Conservation (phyloP, 257 asterid species). For the Fraxinus excelsior region DNA sequence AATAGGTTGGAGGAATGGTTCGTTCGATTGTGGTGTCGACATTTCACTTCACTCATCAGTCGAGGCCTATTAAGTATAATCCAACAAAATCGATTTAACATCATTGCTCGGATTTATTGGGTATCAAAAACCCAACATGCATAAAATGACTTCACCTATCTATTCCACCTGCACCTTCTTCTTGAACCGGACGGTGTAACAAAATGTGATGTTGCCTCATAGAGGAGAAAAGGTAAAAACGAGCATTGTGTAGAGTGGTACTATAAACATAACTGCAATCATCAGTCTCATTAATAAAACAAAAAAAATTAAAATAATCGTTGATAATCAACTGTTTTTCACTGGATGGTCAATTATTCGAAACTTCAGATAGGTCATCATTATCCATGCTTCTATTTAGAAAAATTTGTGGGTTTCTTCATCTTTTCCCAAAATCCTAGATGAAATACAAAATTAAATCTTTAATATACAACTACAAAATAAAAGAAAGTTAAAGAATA, state of each 20-base stretch:
- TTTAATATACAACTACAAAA: slow-evolving; percentile 12
- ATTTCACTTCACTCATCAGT: too few species aligned
- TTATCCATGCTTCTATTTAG: slow-evolving; percentile 39
- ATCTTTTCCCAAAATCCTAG: slow-evolving; percentile 40
- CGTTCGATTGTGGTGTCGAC: too few species aligned
- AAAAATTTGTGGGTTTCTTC: slow-evolving; percentile 28
- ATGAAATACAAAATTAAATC: slow-evolving; percentile 13
- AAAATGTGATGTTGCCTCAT: slow-evolving; percentile 4
- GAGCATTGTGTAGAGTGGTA: background rate
- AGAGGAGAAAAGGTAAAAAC: background rate
- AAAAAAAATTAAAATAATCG: too few species aligned
- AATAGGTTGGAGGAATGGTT: too few species aligned
- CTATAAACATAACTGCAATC: background rate
- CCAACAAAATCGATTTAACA: too few species aligned
- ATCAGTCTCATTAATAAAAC: background rate
- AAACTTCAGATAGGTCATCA: slow-evolving; percentile 48
- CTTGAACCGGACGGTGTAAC: slow-evolving; percentile 44
- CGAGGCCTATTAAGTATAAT: too few species aligned
- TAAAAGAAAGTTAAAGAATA: slow-evolving; percentile 20
- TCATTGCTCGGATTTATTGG: too few species aligned
- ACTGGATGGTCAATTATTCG: slow-evolving; percentile 39
- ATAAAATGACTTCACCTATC: too few species aligned
- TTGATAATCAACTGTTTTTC: slow-evolving; percentile 18
- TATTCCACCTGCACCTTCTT: too few species aligned
- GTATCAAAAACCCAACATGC: too few species aligned